phyloP scores from a whole-genome alignment of 2,329 filamentous ascomycete species.

The Cytospora chrysosperma region DNA sequence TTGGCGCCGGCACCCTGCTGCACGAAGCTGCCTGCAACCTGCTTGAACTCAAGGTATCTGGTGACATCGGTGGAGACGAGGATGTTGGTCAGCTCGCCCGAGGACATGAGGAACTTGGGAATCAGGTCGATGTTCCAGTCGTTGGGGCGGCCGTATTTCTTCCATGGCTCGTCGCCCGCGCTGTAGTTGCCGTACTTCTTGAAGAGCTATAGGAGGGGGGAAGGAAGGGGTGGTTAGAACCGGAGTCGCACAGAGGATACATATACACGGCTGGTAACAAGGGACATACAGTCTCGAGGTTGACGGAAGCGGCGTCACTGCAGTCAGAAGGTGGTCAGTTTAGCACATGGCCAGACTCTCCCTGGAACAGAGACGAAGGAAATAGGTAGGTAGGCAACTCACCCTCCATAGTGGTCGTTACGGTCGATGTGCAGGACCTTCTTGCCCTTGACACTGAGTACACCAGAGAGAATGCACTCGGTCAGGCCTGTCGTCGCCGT shows the following conservation, averaged over 20 bases:
- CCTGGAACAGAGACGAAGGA: too few species aligned
- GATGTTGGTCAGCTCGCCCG: slow-evolving; percentile 97
- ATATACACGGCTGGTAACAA: slow-evolving; percentile 16
- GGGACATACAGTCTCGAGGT: slow-evolving; percentile 81
- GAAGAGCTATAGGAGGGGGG: slow-evolving; percentile 88
- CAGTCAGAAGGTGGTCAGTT: slow-evolving; percentile 20
- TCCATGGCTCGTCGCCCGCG: slow-evolving; percentile 86
- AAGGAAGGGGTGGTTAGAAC: slow-evolving; percentile 9
- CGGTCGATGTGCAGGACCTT: slow-evolving; percentile 99
- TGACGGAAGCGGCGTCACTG: slow-evolving; percentile 93
- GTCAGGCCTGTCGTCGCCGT: slow-evolving; percentile 69
- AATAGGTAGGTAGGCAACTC: slow-evolving; percentile 41
- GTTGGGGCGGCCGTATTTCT: slow-evolving; percentile 93
- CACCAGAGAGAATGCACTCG: slow-evolving; percentile 97
- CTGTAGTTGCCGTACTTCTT: slow-evolving; percentile 89
- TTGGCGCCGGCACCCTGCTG: slow-evolving; percentile 82
- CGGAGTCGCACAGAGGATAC: slow-evolving; percentile 19
- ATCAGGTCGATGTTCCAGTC: slow-evolving; percentile 99
- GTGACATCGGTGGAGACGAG: slow-evolving; percentile 93
- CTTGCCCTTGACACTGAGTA: slow-evolving; percentile 96
- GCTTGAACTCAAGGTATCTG: slow-evolving; percentile 87
- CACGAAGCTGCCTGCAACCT: slow-evolving; percentile 93
- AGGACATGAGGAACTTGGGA: slow-evolving; percentile 97
- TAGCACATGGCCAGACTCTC: background rate
- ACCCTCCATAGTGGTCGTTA: slow-evolving; percentile 98